Conservation (phyloP, 371 early-diverging fungal genomes). For the Mortierella sp. region DNA sequence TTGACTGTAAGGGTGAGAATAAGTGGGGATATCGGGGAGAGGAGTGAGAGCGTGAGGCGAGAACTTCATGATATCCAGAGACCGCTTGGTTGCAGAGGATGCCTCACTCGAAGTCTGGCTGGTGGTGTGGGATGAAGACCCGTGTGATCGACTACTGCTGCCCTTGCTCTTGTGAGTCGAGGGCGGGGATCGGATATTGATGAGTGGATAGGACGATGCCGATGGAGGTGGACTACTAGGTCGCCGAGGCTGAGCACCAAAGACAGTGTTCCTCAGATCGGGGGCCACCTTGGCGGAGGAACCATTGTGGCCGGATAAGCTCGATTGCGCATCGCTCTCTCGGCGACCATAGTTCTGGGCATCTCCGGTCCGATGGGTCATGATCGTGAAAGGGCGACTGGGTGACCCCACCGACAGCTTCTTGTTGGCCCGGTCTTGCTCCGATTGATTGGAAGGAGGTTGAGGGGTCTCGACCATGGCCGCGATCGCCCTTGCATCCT, state of each 20-base stretch:
- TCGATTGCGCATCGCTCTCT: slow-evolving; percentile 21
- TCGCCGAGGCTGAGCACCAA: slow-evolving; percentile 21
- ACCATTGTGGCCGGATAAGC: not conserved
- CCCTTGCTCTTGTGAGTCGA: slow-evolving; percentile 9
- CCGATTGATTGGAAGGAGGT: slow-evolving; percentile 12
- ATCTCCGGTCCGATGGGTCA: not conserved
- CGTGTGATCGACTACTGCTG: not conserved
- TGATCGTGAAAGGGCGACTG: slow-evolving; percentile 24
- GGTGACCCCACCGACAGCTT: slow-evolving; percentile 16
- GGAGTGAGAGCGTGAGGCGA: not conserved
- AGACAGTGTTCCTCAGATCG: slow-evolving; percentile 35
- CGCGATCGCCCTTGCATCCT: not conserved
- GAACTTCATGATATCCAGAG: not conserved
- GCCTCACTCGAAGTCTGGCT: slow-evolving; percentile 16
- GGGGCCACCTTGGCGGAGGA: not conserved
- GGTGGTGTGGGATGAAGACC: not conserved
- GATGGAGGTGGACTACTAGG: slow-evolving; percentile 19
- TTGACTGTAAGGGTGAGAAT: not conserved
- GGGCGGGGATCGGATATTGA: slow-evolving; percentile 3
- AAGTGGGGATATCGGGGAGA: slow-evolving; percentile 1
- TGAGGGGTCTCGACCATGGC: slow-evolving; percentile 26
- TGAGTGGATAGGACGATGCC: slow-evolving; percentile 21
- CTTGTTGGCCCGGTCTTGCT: slow-evolving; percentile 19
- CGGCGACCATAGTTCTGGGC: slow-evolving; percentile 16
- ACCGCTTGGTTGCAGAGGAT: slow-evolving; percentile 7